These are phyloP conservation scores for Talaromyces sp. DNA, from an alignment of 2,329 filamentous ascomycete species.

Conservation along the genomic window DNA sequence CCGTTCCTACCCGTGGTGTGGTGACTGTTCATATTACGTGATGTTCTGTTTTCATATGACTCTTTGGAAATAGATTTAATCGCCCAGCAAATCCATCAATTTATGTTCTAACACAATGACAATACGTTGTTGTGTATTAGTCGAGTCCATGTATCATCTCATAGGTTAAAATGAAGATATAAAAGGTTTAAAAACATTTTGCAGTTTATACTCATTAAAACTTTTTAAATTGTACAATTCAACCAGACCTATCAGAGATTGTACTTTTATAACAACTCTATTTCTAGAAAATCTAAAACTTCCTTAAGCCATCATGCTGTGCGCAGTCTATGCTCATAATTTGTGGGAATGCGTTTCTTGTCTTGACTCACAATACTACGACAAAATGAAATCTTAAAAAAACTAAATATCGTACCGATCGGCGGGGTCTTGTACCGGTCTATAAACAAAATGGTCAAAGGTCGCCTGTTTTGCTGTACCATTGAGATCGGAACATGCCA, in stretches of 20 bases:
- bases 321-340: background rate
- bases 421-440: slow-evolving; percentile 3
- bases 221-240: background rate
- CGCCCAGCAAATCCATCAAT: background rate
- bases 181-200: background rate
- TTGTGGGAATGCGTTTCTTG: background rate
- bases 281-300: too few species aligned
- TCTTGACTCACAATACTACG: background rate
- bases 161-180: background rate
- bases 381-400: background rate
- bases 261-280: too few species aligned
- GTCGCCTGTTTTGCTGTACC: slow-evolving; percentile 3
- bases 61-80: background rate
- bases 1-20: background rate
- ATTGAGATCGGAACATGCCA: slow-evolving; percentile 11
- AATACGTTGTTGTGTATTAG: background rate
- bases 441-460: slow-evolving; percentile 9
- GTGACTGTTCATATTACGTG: background rate
- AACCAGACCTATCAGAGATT: background rate
- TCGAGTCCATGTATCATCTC: background rate
- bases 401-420: slow-evolving; percentile 8
- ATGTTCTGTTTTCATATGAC: background rate
- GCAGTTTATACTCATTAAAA: background rate
- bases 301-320: too few species aligned
- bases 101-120: background rate